These are phyloP conservation scores for Trypanosoma brucei DNA, from an alignment of 208 protist species.

Conservation along the genomic window DNA sequence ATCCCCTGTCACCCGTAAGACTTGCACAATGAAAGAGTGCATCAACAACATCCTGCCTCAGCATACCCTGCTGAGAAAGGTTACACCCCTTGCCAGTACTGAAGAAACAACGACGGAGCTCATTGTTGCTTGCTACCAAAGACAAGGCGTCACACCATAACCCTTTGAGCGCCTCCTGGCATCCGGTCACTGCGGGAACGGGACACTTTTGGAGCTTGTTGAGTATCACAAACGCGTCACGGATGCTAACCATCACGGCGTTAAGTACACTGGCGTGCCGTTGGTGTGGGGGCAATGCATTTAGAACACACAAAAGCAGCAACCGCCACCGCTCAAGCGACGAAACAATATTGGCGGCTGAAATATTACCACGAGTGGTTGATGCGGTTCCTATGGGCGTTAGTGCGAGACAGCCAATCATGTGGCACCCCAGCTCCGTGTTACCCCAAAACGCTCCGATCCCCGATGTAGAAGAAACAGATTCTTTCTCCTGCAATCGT, in stretches of 20 bases:
- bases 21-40: conserved; percentile 14
- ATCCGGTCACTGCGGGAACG: neutral
- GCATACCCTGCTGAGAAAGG: neutral
- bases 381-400: neutral
- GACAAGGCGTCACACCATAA: conserved; percentile 14
- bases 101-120: conserved; percentile 8
- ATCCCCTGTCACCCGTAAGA: conserved; percentile 5
- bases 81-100: neutral
- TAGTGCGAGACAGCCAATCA: conserved; percentile 20
- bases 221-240: conserved; percentile 17
- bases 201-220: neutral
- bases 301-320: conserved; percentile 7
- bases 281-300: conserved; percentile 9
- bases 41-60: conserved; percentile 10
- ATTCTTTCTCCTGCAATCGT: conserved; percentile 8
- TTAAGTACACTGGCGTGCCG: conserved; percentile 7
- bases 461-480: neutral
- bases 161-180: conserved; percentile 1
- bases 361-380: neutral
- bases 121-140: conserved; percentile 6
- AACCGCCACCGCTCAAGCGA: conserved; percentile 11
- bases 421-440: conserved; percentile 9
- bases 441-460: conserved; percentile 5
- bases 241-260: conserved; percentile 18
- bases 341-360: neutral